Base-by-base conservation (phyloP, 352 stramenopile species). In the Blastocystis sp. region DNA sequence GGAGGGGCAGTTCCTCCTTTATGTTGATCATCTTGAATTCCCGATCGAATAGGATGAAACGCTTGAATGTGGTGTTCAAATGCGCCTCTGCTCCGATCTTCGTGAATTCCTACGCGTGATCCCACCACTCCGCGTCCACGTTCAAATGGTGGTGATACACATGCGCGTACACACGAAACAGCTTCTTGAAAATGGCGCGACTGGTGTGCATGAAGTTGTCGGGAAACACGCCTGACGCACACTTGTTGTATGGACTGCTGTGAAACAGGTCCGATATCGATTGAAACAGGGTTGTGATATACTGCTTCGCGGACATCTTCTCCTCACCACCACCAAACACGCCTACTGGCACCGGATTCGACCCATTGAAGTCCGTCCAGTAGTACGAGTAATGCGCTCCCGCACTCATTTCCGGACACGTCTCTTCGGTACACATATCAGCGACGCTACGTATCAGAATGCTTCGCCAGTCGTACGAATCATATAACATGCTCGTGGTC, bases 11-110 rank as follows among this genome's bases (percentile, higher is more conserved):
- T 91, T 95, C 93, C 76, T 96, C 94, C 24, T 93, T 93, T 80
- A 93, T 93, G 91, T 95, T 93, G 2, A 96, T 93, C 61, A 96
- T 92, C 39, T 96, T 93, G 77, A 95, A 95, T 85, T 94, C 93
- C 62, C 91, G 93, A 67, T 94, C 93, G 70, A 96, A 95, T 12
- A 94, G 91, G 89, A 95, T 95, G 79, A 96, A 96, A 90, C 95
- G 93, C 90, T 96, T 96, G 90, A 96, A 96, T 89, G 93, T 95
- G 89, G 94, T 95, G 90, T 96, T 96, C 51, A 96, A 91, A 71
- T 96, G 93, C 55, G 93, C 94, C 91, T 96, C 94, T 19, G 94
- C 94, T 9, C 93, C 94, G 80, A 95, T 94, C 90, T 95, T 95
- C 37, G 63, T 89, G 33, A 89, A 89, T 63, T 80, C 63, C 91